Conservation (phyloP, 2,329 filamentous ascomycete species). For the Blumeriella jaapii region DNA sequence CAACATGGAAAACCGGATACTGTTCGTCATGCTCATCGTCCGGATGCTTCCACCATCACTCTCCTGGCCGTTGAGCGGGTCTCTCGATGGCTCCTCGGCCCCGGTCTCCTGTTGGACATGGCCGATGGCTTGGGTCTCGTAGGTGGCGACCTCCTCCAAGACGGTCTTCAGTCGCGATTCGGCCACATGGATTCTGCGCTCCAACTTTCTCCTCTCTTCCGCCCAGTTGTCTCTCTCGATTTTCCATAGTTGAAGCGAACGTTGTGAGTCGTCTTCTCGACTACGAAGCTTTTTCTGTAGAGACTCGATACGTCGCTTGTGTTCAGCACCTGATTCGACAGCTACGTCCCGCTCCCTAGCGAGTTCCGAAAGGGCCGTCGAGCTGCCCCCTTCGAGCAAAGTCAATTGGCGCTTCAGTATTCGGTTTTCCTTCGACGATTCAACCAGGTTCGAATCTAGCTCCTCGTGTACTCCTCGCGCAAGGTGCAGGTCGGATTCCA, state of each 20-base stretch:
- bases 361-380: constrained; percentile 74
- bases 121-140: constrained; percentile 44
- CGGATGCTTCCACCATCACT: constrained; percentile 63
- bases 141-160: constrained; percentile 72
- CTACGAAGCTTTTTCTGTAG: constrained; percentile 65
- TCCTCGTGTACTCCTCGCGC: constrained; percentile 64
- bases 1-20: constrained; percentile 62
- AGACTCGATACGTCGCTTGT: constrained; percentile 64
- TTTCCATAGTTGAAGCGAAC: constrained; percentile 69
- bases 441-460: constrained; percentile 49
- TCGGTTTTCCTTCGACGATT: constrained; percentile 62
- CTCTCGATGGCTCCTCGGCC: constrained; percentile 47
- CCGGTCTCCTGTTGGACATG: constrained; percentile 41
- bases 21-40: constrained; percentile 62
- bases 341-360: constrained; percentile 79
- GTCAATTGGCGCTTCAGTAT: constrained; percentile 77
- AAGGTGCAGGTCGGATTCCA: constrained; percentile 65
- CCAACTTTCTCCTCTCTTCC: constrained; percentile 67
- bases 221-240: constrained; percentile 79
- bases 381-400: constrained; percentile 76
- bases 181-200: constrained; percentile 80
- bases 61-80: constrained; percentile 41
- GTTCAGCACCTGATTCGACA: constrained; percentile 58
- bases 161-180: constrained; percentile 76
- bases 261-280: constrained; percentile 74